These are phyloP conservation scores for Marasmius tenuissimus DNA, from an alignment of 1,284 basidiomycete genomes.

Conservation along the genomic window DNA sequence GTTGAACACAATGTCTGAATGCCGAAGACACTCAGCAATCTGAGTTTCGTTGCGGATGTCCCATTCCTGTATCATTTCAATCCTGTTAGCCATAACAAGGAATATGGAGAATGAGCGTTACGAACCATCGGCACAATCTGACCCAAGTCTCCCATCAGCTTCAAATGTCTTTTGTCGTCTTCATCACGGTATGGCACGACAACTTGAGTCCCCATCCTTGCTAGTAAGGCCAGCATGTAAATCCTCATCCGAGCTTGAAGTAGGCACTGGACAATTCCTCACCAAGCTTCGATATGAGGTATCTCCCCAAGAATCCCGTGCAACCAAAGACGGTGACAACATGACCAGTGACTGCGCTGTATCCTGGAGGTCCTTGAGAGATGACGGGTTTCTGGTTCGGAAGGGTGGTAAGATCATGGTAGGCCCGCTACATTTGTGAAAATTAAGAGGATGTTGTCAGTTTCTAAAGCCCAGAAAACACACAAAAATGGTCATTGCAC, in stretches of 20 bases:
- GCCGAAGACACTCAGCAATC: slow-evolving; percentile 91
- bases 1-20: slow-evolving; percentile 98
- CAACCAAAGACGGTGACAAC: slow-evolving; percentile 96
- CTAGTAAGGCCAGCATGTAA: slow-evolving; percentile 36
- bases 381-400: slow-evolving; percentile 67
- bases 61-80: slow-evolving; percentile 74
- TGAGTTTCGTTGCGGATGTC: slow-evolving; percentile 86
- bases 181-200: slow-evolving; percentile 96
- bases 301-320: slow-evolving; percentile 94
- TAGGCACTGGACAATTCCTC: slow-evolving; percentile 25
- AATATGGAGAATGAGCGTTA: slow-evolving; percentile 12
- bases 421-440: slow-evolving; percentile 51
- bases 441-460: slow-evolving; percentile 4
- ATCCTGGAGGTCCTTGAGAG: slow-evolving; percentile 77
- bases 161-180: slow-evolving; percentile 90
- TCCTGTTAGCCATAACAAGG: slow-evolving; percentile 1
- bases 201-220: slow-evolving; percentile 92
- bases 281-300: slow-evolving; percentile 92
- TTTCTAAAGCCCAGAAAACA: background rate
- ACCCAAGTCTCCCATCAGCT: slow-evolving; percentile 94
- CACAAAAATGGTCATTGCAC: slow-evolving; percentile 24
- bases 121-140: slow-evolving; percentile 93
- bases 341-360: slow-evolving; percentile 87
- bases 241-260: background rate
- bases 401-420: slow-evolving; percentile 69